Evolutionary conservation across 768 basidiomycete genomes (phyloP).

Genomic region (Dentipellis sp.): DNA sequence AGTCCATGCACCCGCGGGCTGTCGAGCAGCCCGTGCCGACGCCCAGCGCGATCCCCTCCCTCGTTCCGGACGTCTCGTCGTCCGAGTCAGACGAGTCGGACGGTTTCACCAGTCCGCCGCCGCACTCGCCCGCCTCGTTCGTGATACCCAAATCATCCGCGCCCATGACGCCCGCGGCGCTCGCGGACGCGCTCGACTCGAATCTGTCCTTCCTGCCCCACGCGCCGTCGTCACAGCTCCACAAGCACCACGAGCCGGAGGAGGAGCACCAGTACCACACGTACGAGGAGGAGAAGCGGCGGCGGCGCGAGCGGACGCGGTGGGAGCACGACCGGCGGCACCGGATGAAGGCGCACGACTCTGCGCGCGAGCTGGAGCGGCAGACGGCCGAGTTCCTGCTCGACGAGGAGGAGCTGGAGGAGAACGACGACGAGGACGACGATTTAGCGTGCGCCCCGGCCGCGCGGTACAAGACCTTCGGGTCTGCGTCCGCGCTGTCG

Average conservation of each 20-base stretch:
- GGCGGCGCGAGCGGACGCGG: conserved; percentile 12
- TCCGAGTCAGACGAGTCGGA: conserved; percentile 61
- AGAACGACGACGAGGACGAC: conserved; percentile 8
- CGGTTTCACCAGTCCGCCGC: conserved; percentile 30
- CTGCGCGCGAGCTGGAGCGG: background rate
- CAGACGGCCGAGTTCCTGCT: background rate
- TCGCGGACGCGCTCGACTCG: conserved; percentile 1
- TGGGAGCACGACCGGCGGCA: conserved; percentile 3
- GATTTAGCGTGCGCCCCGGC: conserved; percentile 2
- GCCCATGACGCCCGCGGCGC: conserved; percentile 1
- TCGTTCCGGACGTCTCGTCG: conserved; percentile 48
- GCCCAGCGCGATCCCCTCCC: conserved; percentile 30
- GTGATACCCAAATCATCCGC: conserved; percentile 10
- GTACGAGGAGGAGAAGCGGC: conserved; percentile 14
- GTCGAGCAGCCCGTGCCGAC: conserved; percentile 14
- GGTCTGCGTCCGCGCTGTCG: conserved; percentile 3
- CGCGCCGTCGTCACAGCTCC: conserved; percentile 3
- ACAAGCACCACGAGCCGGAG: conserved; percentile 2
- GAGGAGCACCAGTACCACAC: conserved; percentile 7
- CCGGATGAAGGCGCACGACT: background rate
- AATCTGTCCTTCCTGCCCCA: conserved; percentile 19
- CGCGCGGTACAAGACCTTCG: conserved; percentile 11
- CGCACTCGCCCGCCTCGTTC: conserved; percentile 19
- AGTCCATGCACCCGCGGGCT: conserved; percentile 39
- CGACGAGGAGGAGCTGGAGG: conserved; percentile 11